These are phyloP conservation scores for Cladosporium phlei DNA, from an alignment of 2,329 filamentous ascomycete genomes.

Conservation along the genomic window DNA sequence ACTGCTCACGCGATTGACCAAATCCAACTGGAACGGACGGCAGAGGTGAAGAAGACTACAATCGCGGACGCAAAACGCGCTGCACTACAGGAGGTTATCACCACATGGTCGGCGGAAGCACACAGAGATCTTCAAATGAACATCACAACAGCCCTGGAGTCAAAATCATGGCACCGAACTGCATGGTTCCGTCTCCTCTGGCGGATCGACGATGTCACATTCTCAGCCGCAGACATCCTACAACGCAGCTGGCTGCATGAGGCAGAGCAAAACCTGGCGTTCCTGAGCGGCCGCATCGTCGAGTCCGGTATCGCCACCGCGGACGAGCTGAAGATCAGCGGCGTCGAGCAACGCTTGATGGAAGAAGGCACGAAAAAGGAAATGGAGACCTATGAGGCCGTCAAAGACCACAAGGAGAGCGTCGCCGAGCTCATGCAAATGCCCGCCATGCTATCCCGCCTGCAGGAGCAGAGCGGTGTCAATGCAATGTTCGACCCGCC, in stretches of 20 bases:
- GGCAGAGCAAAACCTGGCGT: constrained; percentile 78
- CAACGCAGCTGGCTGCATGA: constrained; percentile 69
- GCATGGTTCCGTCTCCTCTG: constrained; percentile 95
- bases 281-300: constrained; percentile 70
- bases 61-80: constrained; percentile 38
- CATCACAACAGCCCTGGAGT: constrained; percentile 70
- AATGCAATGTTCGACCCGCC: constrained; percentile 37
- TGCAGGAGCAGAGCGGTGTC: constrained; percentile 26
- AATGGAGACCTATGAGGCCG: constrained; percentile 12
- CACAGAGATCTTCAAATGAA: constrained; percentile 79
- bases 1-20: constrained; percentile 4
- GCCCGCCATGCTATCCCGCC: constrained; percentile 23
- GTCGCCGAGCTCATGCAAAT: constrained; percentile 28
- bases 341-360: constrained; percentile 2
- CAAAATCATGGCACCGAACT: constrained; percentile 72
- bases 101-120: constrained; percentile 70
- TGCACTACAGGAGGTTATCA: constrained; percentile 56
- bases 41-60: constrained; percentile 18
- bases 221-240: constrained; percentile 76
- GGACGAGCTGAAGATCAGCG: constrained; percentile 21
- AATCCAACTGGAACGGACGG: constrained; percentile 1
- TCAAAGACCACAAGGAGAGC: constrained; percentile 19
- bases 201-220: constrained; percentile 85
- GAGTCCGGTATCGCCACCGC: constrained; percentile 52
- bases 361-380: constrained; percentile 11